Conservation (phyloP, 2,329 filamentous ascomycete genomes). For the Ustilaginoidea virens region DNA sequence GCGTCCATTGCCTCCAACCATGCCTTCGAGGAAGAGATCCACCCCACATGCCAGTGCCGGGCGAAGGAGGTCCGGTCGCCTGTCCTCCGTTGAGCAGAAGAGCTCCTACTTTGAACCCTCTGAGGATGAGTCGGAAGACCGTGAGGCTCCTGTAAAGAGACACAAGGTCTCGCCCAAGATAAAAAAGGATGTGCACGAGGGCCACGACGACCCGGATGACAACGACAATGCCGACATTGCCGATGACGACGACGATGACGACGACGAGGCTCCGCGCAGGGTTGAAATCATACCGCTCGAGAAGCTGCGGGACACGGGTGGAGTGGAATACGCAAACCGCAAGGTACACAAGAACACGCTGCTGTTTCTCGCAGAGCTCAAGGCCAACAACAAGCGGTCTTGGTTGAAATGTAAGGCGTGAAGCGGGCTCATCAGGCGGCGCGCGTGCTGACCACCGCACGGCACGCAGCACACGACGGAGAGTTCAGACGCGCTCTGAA, state of each 20-base stretch:
- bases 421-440: not conserved
- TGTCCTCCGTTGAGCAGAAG: slow-evolving; percentile 28
- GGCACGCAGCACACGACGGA: slow-evolving; percentile 50
- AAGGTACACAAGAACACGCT: slow-evolving; percentile 42
- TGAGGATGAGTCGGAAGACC: slow-evolving; percentile 4
- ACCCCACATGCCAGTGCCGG: not conserved
- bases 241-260: slow-evolving; percentile 19
- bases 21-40: slow-evolving; percentile 3
- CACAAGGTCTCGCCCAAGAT: slow-evolving; percentile 13
- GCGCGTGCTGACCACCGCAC: not conserved
- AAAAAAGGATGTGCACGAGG: slow-evolving; percentile 5
- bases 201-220: slow-evolving; percentile 12
- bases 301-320: slow-evolving; percentile 18
- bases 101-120: slow-evolving; percentile 34
- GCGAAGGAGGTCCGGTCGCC: slow-evolving; percentile 32
- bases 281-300: slow-evolving; percentile 20
- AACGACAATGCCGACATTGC: slow-evolving; percentile 15
- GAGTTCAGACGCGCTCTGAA: slow-evolving; percentile 66
- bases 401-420: slow-evolving; percentile 43
- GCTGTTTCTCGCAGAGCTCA: slow-evolving; percentile 41
- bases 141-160: slow-evolving; percentile 11
- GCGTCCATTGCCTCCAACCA: not conserved
- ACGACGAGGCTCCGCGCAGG: slow-evolving; percentile 20
- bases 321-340: slow-evolving; percentile 31
- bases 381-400: slow-evolving; percentile 39